A percentile compares a stretch with the other conserved stretches of the same genome.
These are phyloP conservation scores for Nigrospora sphaerica DNA, from an alignment of 2,329 filamentous ascomycete genomes.

Conservation along the genomic window DNA sequence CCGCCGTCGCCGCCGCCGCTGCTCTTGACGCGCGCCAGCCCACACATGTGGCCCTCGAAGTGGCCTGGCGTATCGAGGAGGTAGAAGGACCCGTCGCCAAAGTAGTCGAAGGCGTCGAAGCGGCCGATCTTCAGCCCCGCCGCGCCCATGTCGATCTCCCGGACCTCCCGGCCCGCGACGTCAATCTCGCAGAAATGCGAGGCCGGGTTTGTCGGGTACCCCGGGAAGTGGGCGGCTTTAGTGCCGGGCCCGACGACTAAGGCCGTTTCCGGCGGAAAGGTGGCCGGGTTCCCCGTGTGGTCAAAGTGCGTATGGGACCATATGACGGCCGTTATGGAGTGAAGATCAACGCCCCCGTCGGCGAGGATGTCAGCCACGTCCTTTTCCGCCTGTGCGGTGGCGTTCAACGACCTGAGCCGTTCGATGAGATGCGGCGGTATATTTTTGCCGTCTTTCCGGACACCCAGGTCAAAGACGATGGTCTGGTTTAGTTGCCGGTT, in stretches of 20 bases:
- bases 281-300: conserved; percentile 37
- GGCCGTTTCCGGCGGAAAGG: conserved; percentile 33
- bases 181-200: conserved; percentile 15
- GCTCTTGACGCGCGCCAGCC: conserved; percentile 27
- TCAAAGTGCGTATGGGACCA: conserved; percentile 40
- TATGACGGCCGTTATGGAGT: conserved; percentile 21
- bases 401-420: not conserved
- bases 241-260: conserved; percentile 26
- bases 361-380: conserved; percentile 15
- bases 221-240: conserved; percentile 15
- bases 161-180: conserved; percentile 14
- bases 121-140: conserved; percentile 8
- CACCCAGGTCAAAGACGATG: conserved; percentile 8
- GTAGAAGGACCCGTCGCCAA: conserved; percentile 25
- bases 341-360: conserved; percentile 8
- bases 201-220: conserved; percentile 10
- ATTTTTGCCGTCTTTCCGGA: conserved; percentile 6
- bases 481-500: conserved; percentile 13
- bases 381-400: conserved; percentile 7
- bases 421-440: conserved; percentile 3
- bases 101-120: conserved; percentile 23
- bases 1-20: not conserved
- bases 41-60: conserved; percentile 24
- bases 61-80: conserved; percentile 25
- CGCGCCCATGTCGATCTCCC: conserved; percentile 11